A percentile compares a stretch with the other conserved stretches of the same genome.
These are phyloP conservation scores for Arthrinium puccinioides DNA, from an alignment of 2,329 filamentous ascomycete genomes.

Conservation along the genomic window DNA sequence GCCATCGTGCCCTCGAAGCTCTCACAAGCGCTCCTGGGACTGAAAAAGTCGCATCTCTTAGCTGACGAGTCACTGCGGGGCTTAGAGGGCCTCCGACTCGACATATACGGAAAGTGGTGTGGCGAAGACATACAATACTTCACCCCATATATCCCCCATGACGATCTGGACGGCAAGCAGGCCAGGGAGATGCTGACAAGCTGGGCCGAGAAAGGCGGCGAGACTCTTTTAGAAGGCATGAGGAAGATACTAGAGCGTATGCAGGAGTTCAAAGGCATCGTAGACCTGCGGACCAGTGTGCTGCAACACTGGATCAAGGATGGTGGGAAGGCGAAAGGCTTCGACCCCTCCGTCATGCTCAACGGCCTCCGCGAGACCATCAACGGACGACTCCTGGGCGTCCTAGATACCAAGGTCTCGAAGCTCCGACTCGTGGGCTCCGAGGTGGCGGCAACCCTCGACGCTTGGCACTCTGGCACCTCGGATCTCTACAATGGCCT, in stretches of 20 bases:
- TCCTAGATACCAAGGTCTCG: conserved; percentile 56
- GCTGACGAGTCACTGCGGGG: conserved; percentile 60
- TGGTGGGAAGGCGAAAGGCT: conserved; percentile 54
- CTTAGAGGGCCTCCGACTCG: conserved; percentile 66
- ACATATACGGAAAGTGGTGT: conserved; percentile 74
- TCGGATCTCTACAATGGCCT: conserved; percentile 47
- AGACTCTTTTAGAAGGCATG: conserved; percentile 55
- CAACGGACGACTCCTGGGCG: conserved; percentile 57
- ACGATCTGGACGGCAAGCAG: conserved; percentile 58
- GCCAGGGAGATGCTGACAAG: conserved; percentile 51
- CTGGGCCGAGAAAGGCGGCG: conserved; percentile 58
- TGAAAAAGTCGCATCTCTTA: conserved; percentile 67
- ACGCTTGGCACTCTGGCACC: conserved; percentile 48
- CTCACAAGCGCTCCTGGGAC: conserved; percentile 56
- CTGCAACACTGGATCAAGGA: conserved; percentile 71
- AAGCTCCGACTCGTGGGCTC: conserved; percentile 59
- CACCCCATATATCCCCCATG: conserved; percentile 79
- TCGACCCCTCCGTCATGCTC: conserved; percentile 62
- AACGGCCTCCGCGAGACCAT: conserved; percentile 61
- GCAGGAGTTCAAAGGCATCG: conserved; percentile 60
- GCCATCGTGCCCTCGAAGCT: conserved; percentile 66
- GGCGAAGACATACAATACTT: conserved; percentile 77
- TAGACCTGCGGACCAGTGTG: conserved; percentile 61
- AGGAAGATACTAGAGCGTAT: conserved; percentile 51
- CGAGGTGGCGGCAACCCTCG: conserved; percentile 55